Evolutionary conservation across 1,284 basidiomycete species (phyloP), one percentile per base, ranked within the genome.

Genomic region (Malassezia dermatis): DNA sequence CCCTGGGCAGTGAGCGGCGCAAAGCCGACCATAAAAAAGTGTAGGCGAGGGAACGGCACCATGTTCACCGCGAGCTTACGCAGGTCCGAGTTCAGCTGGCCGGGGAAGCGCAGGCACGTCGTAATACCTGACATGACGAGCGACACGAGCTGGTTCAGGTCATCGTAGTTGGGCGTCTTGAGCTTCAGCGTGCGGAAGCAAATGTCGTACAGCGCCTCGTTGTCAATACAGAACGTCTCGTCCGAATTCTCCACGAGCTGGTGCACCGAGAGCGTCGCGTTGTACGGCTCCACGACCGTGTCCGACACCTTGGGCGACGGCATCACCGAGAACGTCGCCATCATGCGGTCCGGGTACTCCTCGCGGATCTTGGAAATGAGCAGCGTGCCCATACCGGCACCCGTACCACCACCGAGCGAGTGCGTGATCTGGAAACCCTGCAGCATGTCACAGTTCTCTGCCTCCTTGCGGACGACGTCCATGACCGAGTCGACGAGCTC

Each of bases 21-120:
- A 68, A 89, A 95, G 63, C 91, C 91, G 66, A 89, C 89, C 85
- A 94, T 88, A 83, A 96, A 95, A 84, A 96, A 96, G 79, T 96
- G 93, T 41, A 96, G 85, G 85, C 91, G 89, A 58, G 89, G 89
- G 88, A 94, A 93, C 43, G 90, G 89, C 77, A 76, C 73, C 89
- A 96, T 90, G 85, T 96, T 96, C 76, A 95, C 91, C 63, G 90
- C 91, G 64, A 96, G 80, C 79, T 96, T 96, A 75, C 90, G 82
- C 52, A 96, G 81, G 75, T 96, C 91, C 52, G 91, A 95, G 83
- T 95, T 96, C 73, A 96, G 84, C 78, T 93, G 89, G 80, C 91
- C 93, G 74, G 91, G 91, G 50, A 98, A 96, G 58, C 89, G 89
- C 77, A 94, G 79, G 76, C 86, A 90, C 59, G 90, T 94, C 11